These are phyloP conservation scores for Acacia crassicarpa DNA, from an alignment of 306 rosid genomes.

Conservation along the genomic window DNA sequence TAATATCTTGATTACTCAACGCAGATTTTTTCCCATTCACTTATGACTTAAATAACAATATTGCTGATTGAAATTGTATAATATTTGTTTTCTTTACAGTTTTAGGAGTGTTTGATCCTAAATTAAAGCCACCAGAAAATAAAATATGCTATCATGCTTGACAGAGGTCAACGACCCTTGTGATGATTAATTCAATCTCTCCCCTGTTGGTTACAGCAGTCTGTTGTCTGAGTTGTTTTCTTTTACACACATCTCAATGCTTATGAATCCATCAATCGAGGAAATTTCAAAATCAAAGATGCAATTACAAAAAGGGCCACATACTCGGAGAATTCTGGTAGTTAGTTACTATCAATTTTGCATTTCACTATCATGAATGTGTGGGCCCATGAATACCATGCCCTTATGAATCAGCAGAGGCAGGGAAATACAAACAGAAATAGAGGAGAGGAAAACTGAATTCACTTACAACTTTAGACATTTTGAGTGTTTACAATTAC, in stretches of 20 bases:
- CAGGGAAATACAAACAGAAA: not conserved
- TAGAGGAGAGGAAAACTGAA: conserved; percentile 25
- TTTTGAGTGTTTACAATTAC: conserved; percentile 92
- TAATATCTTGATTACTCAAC: not conserved
- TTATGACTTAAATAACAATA: not conserved
- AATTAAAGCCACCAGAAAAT: not conserved
- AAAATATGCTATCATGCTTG: not conserved
- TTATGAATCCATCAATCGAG: not conserved
- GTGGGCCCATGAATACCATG: not conserved
- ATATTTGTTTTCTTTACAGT: conserved; percentile 6
- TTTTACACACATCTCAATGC: not conserved
- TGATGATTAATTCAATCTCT: conserved; percentile 8
- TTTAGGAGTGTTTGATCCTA: not conserved
- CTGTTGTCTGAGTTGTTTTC: not conserved
- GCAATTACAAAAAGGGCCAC: conserved; percentile 16
- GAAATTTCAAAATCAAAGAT: not conserved
- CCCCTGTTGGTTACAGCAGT: not conserved
- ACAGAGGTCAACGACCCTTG: not conserved
- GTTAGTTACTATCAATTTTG: conserved; percentile 15
- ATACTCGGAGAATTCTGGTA: conserved; percentile 5
- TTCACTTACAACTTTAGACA: conserved; percentile 92
- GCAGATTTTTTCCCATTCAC: not conserved
- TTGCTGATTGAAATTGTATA: not conserved
- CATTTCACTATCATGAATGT: conserved; percentile 14
- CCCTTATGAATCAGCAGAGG: conserved; percentile 3